Conservation (phyloP, 1,284 basidiomycete genomes). For the Ceratobasidium theobromae region DNA sequence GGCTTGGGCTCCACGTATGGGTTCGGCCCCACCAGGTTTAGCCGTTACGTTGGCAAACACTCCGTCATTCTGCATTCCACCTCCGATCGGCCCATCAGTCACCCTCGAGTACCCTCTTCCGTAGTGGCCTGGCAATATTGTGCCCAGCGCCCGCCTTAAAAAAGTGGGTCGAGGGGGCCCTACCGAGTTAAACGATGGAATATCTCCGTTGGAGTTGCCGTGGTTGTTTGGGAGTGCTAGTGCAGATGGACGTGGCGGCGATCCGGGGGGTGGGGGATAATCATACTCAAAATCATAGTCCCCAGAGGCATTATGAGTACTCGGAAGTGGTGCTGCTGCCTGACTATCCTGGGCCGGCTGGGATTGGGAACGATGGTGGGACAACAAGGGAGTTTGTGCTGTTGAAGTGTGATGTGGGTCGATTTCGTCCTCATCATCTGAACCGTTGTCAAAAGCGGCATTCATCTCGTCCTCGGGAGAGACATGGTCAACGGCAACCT, state of each 20-base stretch:
- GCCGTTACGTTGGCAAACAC: constrained; percentile 96
- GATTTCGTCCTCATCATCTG: constrained; percentile 38
- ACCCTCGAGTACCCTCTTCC: constrained; percentile 46
- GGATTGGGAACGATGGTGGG: constrained; percentile 26
- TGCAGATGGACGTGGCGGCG: constrained; percentile 67
- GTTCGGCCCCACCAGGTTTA: constrained; percentile 58
- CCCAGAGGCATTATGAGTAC: constrained; percentile 42
- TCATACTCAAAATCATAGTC: constrained; percentile 83
- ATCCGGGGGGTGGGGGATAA: constrained; percentile 79
- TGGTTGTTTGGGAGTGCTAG: constrained; percentile 63
- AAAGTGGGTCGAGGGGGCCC: constrained; percentile 51
- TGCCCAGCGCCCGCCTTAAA: constrained; percentile 61
- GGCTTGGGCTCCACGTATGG: constrained; percentile 58
- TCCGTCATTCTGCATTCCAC: constrained; percentile 86
- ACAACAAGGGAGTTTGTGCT: constrained; percentile 32
- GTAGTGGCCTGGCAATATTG: constrained; percentile 75
- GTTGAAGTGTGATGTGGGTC: constrained; percentile 32
- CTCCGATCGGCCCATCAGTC: constrained; percentile 53
- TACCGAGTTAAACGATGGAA: constrained; percentile 57
- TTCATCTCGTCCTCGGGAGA: constrained; percentile 40
- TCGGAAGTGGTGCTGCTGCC: constrained; percentile 25
- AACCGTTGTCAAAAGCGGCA: constrained; percentile 39
- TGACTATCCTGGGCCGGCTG: constrained; percentile 1
- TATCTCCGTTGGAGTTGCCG: constrained; percentile 78
- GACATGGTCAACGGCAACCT: constrained; percentile 26